Evolutionary conservation across 2,329 filamentous ascomycete genomes (phyloP), one percentile per base, ranked within the genome.

Genomic region (Pestalotiopsis sp.): DNA sequence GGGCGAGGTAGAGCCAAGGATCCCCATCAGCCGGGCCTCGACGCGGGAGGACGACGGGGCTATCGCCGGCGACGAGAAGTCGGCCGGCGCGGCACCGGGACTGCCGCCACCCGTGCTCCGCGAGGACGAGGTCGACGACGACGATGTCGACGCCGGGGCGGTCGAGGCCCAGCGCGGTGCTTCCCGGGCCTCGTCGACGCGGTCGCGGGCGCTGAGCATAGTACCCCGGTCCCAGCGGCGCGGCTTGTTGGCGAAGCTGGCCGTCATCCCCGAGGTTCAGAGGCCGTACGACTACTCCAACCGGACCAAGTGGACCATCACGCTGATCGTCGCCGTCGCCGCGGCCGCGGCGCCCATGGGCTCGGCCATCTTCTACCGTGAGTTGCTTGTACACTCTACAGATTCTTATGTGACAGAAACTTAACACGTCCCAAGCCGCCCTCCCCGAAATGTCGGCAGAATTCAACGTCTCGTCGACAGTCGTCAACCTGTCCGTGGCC

Each of bases 281-380:
- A 85, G 91, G 39, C 92, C 94, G 0, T 90, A 91, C 69, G 87
- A 93, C 64, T 97, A 97, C 76, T 82, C 86, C 12, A 87, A 88
- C 41, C 86, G 82, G 64, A 93, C 88, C 14, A 97, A 97, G 88
- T 97, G 94, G 94, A 86, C 88, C 69, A 90, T 98, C 72, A 97
- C 94, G 0, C 84, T 89, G 45, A 87, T 95, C 62, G 88, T 97
- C 60, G 92, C 94, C 1, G 76, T 95, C 17, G 93, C 93, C 2
- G 94, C 89, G 1, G 90, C 91, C 14, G 92, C 89, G 0, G 93
- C 92, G 0, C 95, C 95, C 0, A 89, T 97, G 82, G 95, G 95
- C 1, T 95, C 92, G 36, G 88, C 92, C 1, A 94, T 97, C 67
- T 90, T 97, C 68, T 91, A 95, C 73, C 94, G 92, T 93, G 80